phyloP scores from a whole-genome alignment of 2,329 filamentous ascomycete genomes.

The Verticillium albo-atrum region DNA sequence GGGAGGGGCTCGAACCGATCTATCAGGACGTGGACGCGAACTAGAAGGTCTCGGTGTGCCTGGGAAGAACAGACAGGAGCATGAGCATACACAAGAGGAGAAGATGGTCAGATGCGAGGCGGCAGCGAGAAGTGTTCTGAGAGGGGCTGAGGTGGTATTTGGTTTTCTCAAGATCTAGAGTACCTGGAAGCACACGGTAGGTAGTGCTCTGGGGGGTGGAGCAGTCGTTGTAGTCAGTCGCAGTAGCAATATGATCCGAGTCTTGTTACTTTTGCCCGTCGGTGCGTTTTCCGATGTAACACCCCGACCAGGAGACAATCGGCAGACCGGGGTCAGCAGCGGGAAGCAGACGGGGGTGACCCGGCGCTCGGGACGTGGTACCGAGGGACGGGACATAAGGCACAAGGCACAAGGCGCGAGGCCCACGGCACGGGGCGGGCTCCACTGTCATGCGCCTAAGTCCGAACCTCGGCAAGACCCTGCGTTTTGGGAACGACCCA shows the following conservation, averaged over 20 bases:
- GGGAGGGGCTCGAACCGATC: conserved; percentile 74
- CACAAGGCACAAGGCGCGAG: no score
- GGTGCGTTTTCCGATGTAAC: background rate
- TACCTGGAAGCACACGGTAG: no score
- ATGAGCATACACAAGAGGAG: background rate
- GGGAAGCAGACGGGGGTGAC: background rate
- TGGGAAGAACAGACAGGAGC: background rate
- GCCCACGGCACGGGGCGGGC: no score
- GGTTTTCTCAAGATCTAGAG: no score
- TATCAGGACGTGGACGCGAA: conserved; percentile 39
- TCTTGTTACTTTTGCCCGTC: background rate
- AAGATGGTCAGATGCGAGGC: background rate
- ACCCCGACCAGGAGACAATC: background rate
- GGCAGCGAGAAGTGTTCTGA: background rate
- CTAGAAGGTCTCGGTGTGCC: background rate
- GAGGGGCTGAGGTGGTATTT: no score
- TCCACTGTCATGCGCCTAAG: background rate
- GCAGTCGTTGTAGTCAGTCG: background rate
- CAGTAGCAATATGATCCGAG: background rate
- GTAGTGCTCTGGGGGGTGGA: no score
- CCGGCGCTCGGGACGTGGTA: background rate
- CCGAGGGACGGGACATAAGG: background rate
- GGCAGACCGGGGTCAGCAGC: background rate
- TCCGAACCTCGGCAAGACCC: background rate
- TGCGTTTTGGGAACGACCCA: background rate